Evolutionary conservation across 306 rosid genomes (phyloP).

Genomic region (Senna siamea): DNA sequence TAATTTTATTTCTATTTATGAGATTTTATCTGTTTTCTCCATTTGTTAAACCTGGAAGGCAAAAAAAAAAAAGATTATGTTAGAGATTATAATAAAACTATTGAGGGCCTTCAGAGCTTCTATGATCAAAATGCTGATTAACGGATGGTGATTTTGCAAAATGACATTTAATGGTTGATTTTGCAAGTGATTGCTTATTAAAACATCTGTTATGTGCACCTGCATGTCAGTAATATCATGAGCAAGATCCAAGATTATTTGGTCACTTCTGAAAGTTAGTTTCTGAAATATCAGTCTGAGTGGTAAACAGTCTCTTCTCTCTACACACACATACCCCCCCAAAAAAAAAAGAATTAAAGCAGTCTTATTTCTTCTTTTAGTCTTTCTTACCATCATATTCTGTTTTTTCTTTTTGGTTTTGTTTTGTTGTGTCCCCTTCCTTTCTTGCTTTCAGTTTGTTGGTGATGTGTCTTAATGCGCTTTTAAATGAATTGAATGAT

Average conservation of each 20-base stretch:
- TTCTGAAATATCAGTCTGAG: background rate
- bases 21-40: background rate
- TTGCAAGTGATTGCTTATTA: too few species aligned
- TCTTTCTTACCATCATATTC: too few species aligned
- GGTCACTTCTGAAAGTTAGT: background rate
- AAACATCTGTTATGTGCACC: background rate
- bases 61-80: background rate
- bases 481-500: background rate
- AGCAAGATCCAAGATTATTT: background rate
- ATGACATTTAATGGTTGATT: too few species aligned
- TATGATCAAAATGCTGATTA: too few species aligned
- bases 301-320: too few species aligned
- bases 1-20: background rate
- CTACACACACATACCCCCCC: too few species aligned
- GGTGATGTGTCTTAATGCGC: background rate
- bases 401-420: background rate
- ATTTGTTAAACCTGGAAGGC: conserved; percentile 27
- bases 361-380: too few species aligned
- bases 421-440: background rate
- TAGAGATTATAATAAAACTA: background rate
- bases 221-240: background rate
- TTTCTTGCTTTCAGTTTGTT: background rate
- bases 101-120: too few species aligned
- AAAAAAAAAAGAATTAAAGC: too few species aligned
- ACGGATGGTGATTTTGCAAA: too few species aligned